Percentiles rank a stretch among this genome's conserved stretches.
Conservation (phyloP, 1,284 basidiomycete genomes). For the Stygiomarasmius scandens region DNA sequence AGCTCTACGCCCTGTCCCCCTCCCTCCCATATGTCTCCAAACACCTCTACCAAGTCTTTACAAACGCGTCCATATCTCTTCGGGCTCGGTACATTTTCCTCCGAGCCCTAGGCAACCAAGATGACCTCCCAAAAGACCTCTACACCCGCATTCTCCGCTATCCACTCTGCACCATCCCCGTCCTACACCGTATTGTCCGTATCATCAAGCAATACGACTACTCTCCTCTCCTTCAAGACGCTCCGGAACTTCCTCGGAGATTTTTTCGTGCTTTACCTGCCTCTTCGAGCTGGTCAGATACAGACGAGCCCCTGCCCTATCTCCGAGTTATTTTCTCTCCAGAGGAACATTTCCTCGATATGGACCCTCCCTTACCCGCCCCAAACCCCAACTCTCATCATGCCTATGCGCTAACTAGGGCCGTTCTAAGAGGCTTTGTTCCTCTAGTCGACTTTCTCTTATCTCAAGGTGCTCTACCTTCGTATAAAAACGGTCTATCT, state of each 20-base stretch:
- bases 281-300: too few species aligned
- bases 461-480: conserved; percentile 70
- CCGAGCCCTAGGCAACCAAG: neutral
- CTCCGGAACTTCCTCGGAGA: conserved; percentile 57
- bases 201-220: neutral
- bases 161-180: conserved; percentile 60
- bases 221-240: neutral
- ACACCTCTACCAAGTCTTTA: conserved; percentile 54
- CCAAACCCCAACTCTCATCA: conserved; percentile 63
- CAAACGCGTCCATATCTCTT: conserved; percentile 51
- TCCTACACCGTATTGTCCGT: conserved; percentile 50
- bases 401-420: conserved; percentile 79
- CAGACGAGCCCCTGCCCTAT: conserved; percentile 62
- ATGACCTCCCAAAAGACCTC: conserved; percentile 25
- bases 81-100: conserved; percentile 61
- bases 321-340: conserved; percentile 54
- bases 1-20: conserved; percentile 64
- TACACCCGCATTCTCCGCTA: conserved; percentile 61
- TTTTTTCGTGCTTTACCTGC: too few species aligned
- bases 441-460: conserved; percentile 74
- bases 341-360: conserved; percentile 26
- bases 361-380: conserved; percentile 27
- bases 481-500: conserved; percentile 58
- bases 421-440: conserved; percentile 65
- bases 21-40: conserved; percentile 59